Evolutionary conservation across 1,139 yeast genomes (phyloP), one percentile per base, ranked within the genome.

Genomic region (Dujonia santamariae): DNA sequence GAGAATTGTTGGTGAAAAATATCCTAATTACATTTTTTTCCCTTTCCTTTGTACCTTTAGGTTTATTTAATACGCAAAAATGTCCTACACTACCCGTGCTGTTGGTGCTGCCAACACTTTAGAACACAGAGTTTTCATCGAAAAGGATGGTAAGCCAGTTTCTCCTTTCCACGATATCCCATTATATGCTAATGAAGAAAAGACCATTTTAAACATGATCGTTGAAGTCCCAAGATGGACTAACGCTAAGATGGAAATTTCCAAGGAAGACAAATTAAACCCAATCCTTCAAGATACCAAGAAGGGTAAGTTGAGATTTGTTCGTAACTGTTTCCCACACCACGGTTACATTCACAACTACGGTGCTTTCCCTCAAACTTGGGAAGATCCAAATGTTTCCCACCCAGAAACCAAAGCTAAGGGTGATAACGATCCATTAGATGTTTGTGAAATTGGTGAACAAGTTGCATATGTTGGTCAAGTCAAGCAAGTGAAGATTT

Each of bases 191-290:
- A 72, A 84, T 56, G 68, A 68, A 45, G 75, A 69, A 41, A 67
- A 68, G 46, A 76, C 78, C 35, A 75, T 90, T 24, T 80, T 85
- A 46, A 85, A 85, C 63, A 87, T 92, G 88, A 72, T 92, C 37
- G 94, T 87, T 26, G 98, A 92, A 61, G 90, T 92, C 40, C 97
- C 97, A 45, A 78, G 97, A 55, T 87, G 96, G 95, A 77, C 94
- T 43, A 90, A 88, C 61, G 97, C 95, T 32, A 90, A 90, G 66
- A 75, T 87, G 66, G 97, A 90, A 64, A 85, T 92, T 52, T 76
- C 83, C 51, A 86, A 80, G 65, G 83, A 80, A 41, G 60, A 71
- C 34, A 67, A 75, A 36, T 77, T 83, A 53, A 92, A 92, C 67
- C 98, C 98, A 41, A 90, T 92, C 44, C 72, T 84, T 26, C 96